Conservation (phyloP, 345 rosid genomes). For the Durio zibethinus region DNA sequence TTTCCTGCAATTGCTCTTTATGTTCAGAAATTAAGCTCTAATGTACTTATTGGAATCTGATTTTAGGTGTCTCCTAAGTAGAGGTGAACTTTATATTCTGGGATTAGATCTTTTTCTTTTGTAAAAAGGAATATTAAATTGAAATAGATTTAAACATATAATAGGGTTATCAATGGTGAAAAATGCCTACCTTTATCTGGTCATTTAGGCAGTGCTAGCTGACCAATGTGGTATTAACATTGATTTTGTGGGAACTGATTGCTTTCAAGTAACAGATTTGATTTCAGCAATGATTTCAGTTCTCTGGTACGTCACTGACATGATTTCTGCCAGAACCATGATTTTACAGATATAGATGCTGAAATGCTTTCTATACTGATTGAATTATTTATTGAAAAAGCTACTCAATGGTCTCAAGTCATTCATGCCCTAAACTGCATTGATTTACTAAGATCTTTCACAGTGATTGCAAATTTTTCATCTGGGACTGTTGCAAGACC, state of each 20-base stretch:
- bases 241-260: background rate
- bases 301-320: conserved; percentile 15
- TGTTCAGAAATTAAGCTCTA: conserved; percentile 12
- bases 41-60: conserved; percentile 15
- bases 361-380: conserved; percentile 69
- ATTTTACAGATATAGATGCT: conserved; percentile 63
- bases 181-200: background rate
- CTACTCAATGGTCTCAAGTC: conserved; percentile 71
- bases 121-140: background rate
- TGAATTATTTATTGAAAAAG: conserved; percentile 79
- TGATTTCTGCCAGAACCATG: conserved; percentile 57
- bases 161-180: background rate
- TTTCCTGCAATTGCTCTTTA: conserved; percentile 3
- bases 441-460: conserved; percentile 74
- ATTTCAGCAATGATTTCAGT: background rate
- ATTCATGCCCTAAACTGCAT: conserved; percentile 70
- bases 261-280: background rate
- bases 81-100: conserved; percentile 43
- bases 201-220: background rate
- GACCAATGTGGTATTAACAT: background rate
- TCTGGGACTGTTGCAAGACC: conserved; percentile 69
- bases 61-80: conserved; percentile 80
- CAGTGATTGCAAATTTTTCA: conserved; percentile 55
- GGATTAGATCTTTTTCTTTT: background rate
- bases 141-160: background rate